Conservation (phyloP, 2,329 filamentous ascomycete species). For the Fusarium marasasianum region DNA sequence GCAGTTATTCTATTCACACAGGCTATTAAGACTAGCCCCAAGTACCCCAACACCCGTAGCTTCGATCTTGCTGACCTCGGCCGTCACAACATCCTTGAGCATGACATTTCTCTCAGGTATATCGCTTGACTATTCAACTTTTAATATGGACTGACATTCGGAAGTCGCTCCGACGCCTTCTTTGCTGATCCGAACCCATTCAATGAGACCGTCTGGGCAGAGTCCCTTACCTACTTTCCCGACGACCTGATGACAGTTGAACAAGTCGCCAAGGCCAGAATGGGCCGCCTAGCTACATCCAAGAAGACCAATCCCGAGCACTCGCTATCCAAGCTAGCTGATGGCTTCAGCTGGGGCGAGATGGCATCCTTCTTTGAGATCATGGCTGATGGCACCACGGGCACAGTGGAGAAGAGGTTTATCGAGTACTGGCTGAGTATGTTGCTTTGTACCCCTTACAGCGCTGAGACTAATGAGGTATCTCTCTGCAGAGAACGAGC, state of each 20-base stretch:
- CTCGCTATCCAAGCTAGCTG: not conserved
- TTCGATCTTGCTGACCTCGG: not conserved
- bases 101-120: constrained; percentile 1
- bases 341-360: constrained; percentile 7
- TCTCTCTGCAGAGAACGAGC: not conserved
- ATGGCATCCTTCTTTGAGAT: constrained; percentile 18
- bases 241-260: constrained; percentile 4
- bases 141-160: fast-evolving
- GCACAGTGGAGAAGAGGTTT: constrained; percentile 10
- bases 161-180: constrained; percentile 1
- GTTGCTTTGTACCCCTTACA: fast-evolving
- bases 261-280: constrained; percentile 1
- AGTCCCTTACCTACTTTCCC: not conserved
- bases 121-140: too few species aligned
- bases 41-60: not conserved
- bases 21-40: constrained; percentile 2
- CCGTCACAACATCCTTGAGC: not conserved
- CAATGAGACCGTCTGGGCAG: not conserved
- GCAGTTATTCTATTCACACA: constrained; percentile 3
- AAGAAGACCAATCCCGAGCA: constrained; percentile 1
- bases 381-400: constrained; percentile 10
- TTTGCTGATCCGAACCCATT: constrained; percentile 6
- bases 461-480: not conserved
- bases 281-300: not conserved
- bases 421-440: constrained; percentile 15